Base-by-base conservation (phyloP, 2,329 filamentous ascomycete species). In the Monosporascus cannonballus region DNA sequence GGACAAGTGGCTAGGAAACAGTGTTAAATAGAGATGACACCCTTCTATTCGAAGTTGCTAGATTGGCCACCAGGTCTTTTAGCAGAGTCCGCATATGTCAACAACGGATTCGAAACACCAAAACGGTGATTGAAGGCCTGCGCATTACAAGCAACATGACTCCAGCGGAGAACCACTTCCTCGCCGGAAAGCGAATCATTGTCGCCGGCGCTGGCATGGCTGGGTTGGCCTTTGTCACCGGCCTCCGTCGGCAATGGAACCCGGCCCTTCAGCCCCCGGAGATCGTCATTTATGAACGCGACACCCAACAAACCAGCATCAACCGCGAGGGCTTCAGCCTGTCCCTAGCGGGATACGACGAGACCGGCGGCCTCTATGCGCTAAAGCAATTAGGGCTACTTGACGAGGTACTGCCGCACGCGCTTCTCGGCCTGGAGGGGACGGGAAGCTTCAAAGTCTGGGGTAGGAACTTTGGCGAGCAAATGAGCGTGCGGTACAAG, bases 131-230 rank as follows among this genome's bases (percentile, higher is more conserved):
- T 14, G 30, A 34, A 34, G 9, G 3, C 11, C 4, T 34, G 30
- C 9, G 11, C 11, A 34, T 34, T 5, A 4, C 9, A 34, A 34
- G 30, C 30, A 34, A 14, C 30, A 34, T 34, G 30, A 2, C 30
- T 34, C 30, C 30, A 3, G 30, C 14, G 30, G 30, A 34, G 11
- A 34, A 14, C 4, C 30, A 34, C 30, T 34, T 34, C 30, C 30
- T 34, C 17, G 60, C 67, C 5, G 67, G 68, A 15, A 75, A 75
- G 58, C 70, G 65, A 37, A 73, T 76, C 50, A 64, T 76, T 22
- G 61, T 78, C 8, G 66, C 71, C 4, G 75, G 75, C 5, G 73
- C 64, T 20, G 75, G 75, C 27, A 65, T 76, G 22, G 69, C 73
- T 9, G 73, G 75, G 4, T 67, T 72, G 11, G 62, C 72, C 6